Evolutionary conservation across 2,329 filamentous ascomycete species (phyloP), one percentile per base, ranked within the genome.

Genomic region (Cercospora beticola): DNA sequence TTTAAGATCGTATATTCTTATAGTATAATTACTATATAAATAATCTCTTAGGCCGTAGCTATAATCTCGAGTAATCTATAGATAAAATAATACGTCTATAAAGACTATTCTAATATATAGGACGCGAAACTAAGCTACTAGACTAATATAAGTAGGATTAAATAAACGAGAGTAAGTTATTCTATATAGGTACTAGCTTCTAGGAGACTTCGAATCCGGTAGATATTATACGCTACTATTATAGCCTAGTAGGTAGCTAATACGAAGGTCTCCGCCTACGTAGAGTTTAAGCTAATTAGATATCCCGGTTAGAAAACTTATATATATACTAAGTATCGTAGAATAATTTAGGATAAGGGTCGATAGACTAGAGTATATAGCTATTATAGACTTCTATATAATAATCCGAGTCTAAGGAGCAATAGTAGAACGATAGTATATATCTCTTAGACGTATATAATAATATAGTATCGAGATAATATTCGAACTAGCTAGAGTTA

Each of bases 11-110:
- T 64, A 16, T n/a, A 18, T 36, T 28, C 28, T 36, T 64, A 46
- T 14, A 64, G 23, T 43, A n/a, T 21, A 40, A 64, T 64, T 1
- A 36, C 31, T 23, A 8, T 46, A 16, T 64, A 18, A 23, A 64
- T 18, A 6, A 43, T 28, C 33, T n/a, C 62, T 28, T 64, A 30
- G 18, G 43, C 26, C 5, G 46, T 64, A 9, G 62, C 46, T 18
- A 64, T 64, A 18, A 64, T 43, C 18, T 46, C 62, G 62, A 64
- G 62, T 10, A 12, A 33, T 40, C 31, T 9, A 28, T 64, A 30
- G 46, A 64, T 56, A 9, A 28, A 26, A 18, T 56, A 9, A 40
- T 40, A 64, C 12, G 46, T 64, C 8, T 28, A 12, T 3, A 56
- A 28, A 26, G 62, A 64, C 26, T 12, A 43, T 54, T 46, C 62